Percentiles rank a stretch among this genome's conserved stretches.
Conservation (phyloP, 306 rosid genomes). For the Abrus precatorius region DNA sequence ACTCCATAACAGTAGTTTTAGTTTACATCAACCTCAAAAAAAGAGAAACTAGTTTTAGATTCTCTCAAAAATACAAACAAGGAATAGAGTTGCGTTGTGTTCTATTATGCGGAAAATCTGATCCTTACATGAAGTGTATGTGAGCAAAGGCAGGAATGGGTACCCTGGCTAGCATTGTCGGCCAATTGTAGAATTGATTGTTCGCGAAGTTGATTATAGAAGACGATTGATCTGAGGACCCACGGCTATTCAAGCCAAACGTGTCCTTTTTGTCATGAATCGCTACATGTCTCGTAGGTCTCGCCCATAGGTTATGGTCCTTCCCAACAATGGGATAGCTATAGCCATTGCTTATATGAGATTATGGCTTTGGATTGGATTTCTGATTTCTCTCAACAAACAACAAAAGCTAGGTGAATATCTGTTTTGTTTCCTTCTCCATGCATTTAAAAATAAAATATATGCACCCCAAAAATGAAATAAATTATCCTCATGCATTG, state of each 20-base stretch:
- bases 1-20: neutral
- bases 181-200: constrained; percentile 42
- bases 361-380: constrained; percentile 28
- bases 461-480: neutral
- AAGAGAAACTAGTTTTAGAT: neutral
- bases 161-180: constrained; percentile 45
- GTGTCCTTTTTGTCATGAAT: constrained; percentile 36
- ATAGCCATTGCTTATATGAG: neutral
- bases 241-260: constrained; percentile 31
- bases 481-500: neutral
- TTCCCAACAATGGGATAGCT: neutral
- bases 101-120: neutral
- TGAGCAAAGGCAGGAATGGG: constrained; percentile 39
- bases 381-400: constrained; percentile 6
- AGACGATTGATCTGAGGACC: neutral
- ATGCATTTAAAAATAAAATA: neutral
- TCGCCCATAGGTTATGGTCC: neutral
- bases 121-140: constrained; percentile 33
- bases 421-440: constrained; percentile 6
- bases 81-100: constrained; percentile 1
- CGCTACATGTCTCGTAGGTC: neutral
- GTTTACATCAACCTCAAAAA: neutral
- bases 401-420: neutral
- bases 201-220: constrained; percentile 14
- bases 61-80: neutral